These are phyloP conservation scores for Serendipita indica DNA, from an alignment of 768 basidiomycete genomes.

Conservation along the genomic window DNA sequence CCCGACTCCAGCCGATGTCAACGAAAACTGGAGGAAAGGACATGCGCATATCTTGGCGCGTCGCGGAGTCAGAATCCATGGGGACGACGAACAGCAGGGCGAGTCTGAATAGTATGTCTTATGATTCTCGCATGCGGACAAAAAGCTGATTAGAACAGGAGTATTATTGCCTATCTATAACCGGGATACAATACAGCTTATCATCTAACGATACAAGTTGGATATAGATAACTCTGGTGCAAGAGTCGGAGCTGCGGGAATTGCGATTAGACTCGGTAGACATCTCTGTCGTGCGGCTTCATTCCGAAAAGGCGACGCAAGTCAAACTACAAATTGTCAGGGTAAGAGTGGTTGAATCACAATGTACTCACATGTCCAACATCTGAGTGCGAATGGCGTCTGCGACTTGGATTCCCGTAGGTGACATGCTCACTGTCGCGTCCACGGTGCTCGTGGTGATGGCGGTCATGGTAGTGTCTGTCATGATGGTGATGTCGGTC, in stretches of 20 bases:
- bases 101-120: background rate
- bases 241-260: too few relatives aligned
- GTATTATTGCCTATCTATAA: too few relatives aligned
- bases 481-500: background rate
- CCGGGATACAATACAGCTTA: too few relatives aligned
- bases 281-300: background rate
- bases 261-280: background rate
- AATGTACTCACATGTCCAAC: background rate
- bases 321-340: background rate
- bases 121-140: background rate
- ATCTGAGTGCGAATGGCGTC: background rate
- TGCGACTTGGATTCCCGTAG: background rate
- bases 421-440: background rate
- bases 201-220: too few relatives aligned
- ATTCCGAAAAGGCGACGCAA: background rate
- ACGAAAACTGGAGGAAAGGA: slow-evolving; percentile 64
- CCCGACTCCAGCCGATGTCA: slow-evolving; percentile 55
- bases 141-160: background rate
- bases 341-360: background rate
- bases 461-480: background rate
- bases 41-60: slow-evolving; percentile 17
- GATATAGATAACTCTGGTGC: too few relatives aligned
- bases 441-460: background rate
- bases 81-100: background rate
- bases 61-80: background rate